Evolutionary conservation across 1,139 yeast genomes (phyloP).

Genomic region (Nakaseomyces sp.): DNA sequence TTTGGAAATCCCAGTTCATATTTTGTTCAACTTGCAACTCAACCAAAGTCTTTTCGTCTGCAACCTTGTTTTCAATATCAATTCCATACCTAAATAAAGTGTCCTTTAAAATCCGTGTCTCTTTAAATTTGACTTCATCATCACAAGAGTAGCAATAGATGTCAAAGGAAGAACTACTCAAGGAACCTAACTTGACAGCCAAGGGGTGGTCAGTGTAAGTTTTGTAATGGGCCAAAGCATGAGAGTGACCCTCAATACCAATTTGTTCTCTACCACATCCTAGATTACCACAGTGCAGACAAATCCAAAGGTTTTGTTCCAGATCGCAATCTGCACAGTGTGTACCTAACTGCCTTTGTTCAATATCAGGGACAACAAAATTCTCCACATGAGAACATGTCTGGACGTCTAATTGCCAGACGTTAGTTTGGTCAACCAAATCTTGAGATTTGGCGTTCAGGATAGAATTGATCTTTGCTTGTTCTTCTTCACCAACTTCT

Average conservation of each 20-base stretch:
- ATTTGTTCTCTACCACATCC: constrained; percentile 94
- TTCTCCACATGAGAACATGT: constrained; percentile 70
- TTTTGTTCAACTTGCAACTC: constrained; percentile 91
- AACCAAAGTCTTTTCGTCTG: constrained; percentile 68
- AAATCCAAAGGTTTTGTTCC: constrained; percentile 78
- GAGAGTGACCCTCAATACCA: constrained; percentile 88
- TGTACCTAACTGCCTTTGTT: constrained; percentile 33
- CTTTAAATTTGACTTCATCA: constrained; percentile 78
- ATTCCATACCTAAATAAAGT: constrained; percentile 59
- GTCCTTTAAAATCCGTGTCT: constrained; percentile 32
- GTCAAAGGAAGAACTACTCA: constrained; percentile 62
- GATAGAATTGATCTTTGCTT: constrained; percentile 40
- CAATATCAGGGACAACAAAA: constrained; percentile 36
- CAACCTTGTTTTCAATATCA: constrained; percentile 46
- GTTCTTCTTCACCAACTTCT: constrained; percentile 12
- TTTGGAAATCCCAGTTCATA: constrained; percentile 82
- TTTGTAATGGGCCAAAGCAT: constrained; percentile 67
- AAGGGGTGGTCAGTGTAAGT: constrained; percentile 53
- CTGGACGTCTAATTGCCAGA: constrained; percentile 84
- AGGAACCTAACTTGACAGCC: constrained; percentile 85
- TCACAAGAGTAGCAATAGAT: constrained; percentile 82
- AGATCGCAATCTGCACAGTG: constrained; percentile 60
- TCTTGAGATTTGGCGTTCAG: constrained; percentile 57
- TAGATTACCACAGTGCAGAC: constrained; percentile 76
- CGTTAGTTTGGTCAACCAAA: constrained; percentile 62